Base-by-base conservation (phyloP, 2,329 filamentous ascomycete genomes). In the Exophiala spinifera region DNA sequence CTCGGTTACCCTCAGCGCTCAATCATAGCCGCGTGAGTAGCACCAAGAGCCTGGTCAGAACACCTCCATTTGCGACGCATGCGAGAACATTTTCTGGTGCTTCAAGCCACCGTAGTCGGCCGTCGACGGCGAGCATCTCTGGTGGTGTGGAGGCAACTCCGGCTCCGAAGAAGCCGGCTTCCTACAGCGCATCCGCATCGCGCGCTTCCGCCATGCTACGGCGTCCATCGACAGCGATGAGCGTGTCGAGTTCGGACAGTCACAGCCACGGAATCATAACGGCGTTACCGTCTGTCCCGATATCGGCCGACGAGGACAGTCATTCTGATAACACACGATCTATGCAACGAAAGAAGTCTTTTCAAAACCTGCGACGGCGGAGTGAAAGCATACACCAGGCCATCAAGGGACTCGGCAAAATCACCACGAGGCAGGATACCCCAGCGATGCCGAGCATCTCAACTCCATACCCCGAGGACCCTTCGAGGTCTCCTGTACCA, bases 361-460 rank as follows among this genome's bases (percentile, higher is more conserved):
- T 64, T 42, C 53, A 54, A 3, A 40, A 49, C 7, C 36, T 64
- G 7, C 53, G 61, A 20, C 48, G 58, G 50, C 45, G 61, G 31
- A 62, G 61, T 37, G 60, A 61, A 37, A 64, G 61, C 40, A 51
- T 64, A 14, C 58, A 60, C n/a, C 60, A 64, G 46, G 61, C 60
- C 7, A 54, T 64, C 47, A 64, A 59, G 42, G 56, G 59, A n/a
- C 20, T 61, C 11, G 43, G 59, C 25, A 61, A 56, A 42, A 51
- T 47, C 25, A 51, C 39, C 15, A 55, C 55, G 5, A 60, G 56
- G 43, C 51, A 57, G 21, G 55, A 60, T 20, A 49, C 49, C 17
- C 55, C 57, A 6, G 17, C 56, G 40, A 55, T 52, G 8, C 47
- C 57, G 8, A 36, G 23, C 15, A 3, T 53, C 17, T 23, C 47